A percentile compares a stretch with the other conserved stretches of the same genome.
Evolutionary conservation across 2,329 filamentous ascomycete genomes (phyloP).

Genomic region (Penicillium occitanis): DNA sequence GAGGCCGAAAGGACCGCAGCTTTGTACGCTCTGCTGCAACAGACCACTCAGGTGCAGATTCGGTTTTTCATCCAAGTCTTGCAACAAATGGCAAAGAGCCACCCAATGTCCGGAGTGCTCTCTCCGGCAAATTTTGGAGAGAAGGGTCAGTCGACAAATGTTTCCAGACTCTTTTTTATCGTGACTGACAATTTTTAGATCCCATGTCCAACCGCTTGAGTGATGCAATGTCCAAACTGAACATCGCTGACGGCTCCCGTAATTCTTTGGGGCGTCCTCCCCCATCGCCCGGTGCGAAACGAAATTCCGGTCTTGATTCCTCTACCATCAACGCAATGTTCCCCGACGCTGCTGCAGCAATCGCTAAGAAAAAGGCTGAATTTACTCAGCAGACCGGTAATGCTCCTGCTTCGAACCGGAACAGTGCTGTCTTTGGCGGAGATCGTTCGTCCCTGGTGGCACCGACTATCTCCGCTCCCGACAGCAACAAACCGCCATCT

Average conservation of each 20-base stretch:
- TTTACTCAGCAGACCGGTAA: conserved; percentile 94
- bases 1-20: conserved; percentile 95
- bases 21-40: conserved; percentile 90
- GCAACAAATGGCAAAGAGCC: conserved; percentile 98
- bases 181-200: conserved; percentile 56
- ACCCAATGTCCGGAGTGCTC: conserved; percentile 92
- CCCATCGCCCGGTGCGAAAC: conserved; percentile 75
- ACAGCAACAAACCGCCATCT: conserved; percentile 63
- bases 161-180: neutral
- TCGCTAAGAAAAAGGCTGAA: conserved; percentile 96
- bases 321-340: conserved; percentile 99
- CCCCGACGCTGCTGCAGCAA: conserved; percentile 95
- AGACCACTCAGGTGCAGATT: conserved; percentile 98
- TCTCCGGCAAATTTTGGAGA: conserved; percentile 92
- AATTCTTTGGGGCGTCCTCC: conserved; percentile 83
- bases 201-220: conserved; percentile 94
- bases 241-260: conserved; percentile 76
- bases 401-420: conserved; percentile 85
- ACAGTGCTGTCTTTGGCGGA: conserved; percentile 73
- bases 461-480: conserved; percentile 70
- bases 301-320: conserved; percentile 90
- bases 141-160: conserved; percentile 64
- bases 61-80: conserved; percentile 98
- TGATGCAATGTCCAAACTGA: conserved; percentile 92
- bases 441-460: conserved; percentile 72